Conservation (phyloP, 306 rosid genomes). For the Neltuma alba region DNA sequence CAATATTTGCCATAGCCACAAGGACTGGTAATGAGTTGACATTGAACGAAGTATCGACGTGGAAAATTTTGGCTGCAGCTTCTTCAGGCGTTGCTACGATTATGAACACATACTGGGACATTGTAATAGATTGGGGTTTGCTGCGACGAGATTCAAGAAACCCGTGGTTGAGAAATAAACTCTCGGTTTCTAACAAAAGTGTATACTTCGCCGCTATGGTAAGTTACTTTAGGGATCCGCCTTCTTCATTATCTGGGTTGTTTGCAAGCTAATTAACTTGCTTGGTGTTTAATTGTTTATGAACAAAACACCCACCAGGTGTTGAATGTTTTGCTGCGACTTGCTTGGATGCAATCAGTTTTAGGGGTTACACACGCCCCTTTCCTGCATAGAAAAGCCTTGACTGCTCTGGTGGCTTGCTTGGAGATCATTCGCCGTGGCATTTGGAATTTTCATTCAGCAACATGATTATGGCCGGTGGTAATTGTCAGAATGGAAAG, state of each 20-base stretch:
- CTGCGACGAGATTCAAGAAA: constrained; percentile 51
- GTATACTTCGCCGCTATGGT: constrained; percentile 72
- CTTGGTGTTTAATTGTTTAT: constrained; percentile 1
- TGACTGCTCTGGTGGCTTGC: constrained; percentile 62
- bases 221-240: constrained; percentile 20
- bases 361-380: constrained; percentile 56
- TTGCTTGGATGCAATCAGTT: constrained; percentile 85
- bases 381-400: constrained; percentile 62
- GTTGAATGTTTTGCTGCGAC: constrained; percentile 64
- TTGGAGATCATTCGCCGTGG: constrained; percentile 87
- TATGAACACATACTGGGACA: constrained; percentile 59
- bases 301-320: constrained; percentile 50
- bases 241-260: background rate
- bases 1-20: constrained; percentile 53
- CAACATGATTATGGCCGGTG: background rate
- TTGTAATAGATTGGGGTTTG: constrained; percentile 67
- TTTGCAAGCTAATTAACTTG: background rate
- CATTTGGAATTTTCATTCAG: constrained; percentile 84
- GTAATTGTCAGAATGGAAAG: background rate
- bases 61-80: constrained; percentile 42
- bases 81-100: constrained; percentile 51
- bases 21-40: constrained; percentile 46
- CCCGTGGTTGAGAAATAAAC: constrained; percentile 81
- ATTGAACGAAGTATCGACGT: constrained; percentile 29
- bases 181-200: constrained; percentile 48